Conservation (phyloP, 176 grass and related monocot genomes). For the Ampelocalamus luodianensis region DNA sequence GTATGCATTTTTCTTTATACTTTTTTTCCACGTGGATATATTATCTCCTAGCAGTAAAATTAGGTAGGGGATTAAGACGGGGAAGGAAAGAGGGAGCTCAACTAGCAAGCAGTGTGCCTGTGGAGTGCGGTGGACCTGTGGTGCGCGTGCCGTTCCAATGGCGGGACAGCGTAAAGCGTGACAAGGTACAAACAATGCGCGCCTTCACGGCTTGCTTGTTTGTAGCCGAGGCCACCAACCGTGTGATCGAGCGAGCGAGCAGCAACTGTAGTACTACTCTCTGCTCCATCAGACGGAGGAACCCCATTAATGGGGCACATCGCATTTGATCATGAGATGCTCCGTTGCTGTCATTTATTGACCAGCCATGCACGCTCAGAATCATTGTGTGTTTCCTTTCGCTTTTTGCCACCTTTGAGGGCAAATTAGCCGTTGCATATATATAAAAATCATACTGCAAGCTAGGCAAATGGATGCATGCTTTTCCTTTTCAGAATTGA, state of each 20-base stretch:
- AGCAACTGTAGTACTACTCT: neutral
- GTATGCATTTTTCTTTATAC: neutral
- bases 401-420: neutral
- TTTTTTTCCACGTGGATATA: neutral
- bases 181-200: neutral
- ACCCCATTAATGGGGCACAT: slow-evolving; percentile 7
- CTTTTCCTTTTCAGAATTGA: neutral
- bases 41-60: neutral
- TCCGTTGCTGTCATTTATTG: neutral
- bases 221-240: slow-evolving; percentile 29
- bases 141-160: slow-evolving; percentile 7
- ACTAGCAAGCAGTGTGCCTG: neutral
- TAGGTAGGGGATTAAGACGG: neutral
- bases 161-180: slow-evolving; percentile 36
- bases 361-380: neutral
- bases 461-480: neutral
- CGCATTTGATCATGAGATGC: neutral
- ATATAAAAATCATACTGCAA: neutral
- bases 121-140: neutral
- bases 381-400: neutral
- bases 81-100: neutral
- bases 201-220: slow-evolving; percentile 37
- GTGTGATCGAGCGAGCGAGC: slow-evolving; percentile 21
- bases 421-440: neutral
- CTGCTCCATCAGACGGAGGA: neutral